Percentiles rank a stretch among this genome's conserved stretches.
phyloP scores from a whole-genome alignment of 345 rosid species.

The Aquilaria yunnanensis region DNA sequence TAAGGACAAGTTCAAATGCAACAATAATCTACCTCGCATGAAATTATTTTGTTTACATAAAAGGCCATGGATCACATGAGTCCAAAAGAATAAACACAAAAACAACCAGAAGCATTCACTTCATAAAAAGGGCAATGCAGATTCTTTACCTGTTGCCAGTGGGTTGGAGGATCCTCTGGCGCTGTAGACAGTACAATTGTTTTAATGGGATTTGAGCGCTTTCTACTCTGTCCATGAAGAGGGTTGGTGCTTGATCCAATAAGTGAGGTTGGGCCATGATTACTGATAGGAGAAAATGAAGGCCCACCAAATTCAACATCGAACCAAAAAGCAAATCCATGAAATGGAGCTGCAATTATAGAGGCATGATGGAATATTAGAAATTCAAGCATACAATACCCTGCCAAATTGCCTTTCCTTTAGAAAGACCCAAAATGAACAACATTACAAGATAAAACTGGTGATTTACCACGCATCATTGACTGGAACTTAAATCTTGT shows the following conservation, averaged over 20 bases:
- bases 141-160: conserved; percentile 86
- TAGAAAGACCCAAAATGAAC: neutral
- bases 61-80: too few relatives aligned
- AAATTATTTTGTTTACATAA: too few relatives aligned
- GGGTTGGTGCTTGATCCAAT: conserved; percentile 30
- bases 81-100: too few relatives aligned
- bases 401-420: neutral
- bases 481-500: conserved; percentile 74
- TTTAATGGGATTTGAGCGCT: conserved; percentile 60
- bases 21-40: too few relatives aligned
- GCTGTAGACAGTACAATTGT: conserved; percentile 79
- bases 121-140: too few relatives aligned
- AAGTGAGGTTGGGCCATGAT: conserved; percentile 19
- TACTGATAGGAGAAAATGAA: conserved; percentile 35
- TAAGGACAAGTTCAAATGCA: too few relatives aligned
- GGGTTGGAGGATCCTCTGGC: conserved; percentile 92
- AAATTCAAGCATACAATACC: neutral
- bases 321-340: conserved; percentile 99
- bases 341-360: conserved; percentile 73
- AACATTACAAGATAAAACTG: neutral
- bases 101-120: too few relatives aligned
- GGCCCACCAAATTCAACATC: conserved; percentile 79
- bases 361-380: neutral
- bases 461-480: conserved; percentile 82
- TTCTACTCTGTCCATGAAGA: conserved; percentile 55